These are phyloP conservation scores for Monascus purpureus DNA, from an alignment of 495 filamentous ascomycete genomes.

Conservation along the genomic window DNA sequence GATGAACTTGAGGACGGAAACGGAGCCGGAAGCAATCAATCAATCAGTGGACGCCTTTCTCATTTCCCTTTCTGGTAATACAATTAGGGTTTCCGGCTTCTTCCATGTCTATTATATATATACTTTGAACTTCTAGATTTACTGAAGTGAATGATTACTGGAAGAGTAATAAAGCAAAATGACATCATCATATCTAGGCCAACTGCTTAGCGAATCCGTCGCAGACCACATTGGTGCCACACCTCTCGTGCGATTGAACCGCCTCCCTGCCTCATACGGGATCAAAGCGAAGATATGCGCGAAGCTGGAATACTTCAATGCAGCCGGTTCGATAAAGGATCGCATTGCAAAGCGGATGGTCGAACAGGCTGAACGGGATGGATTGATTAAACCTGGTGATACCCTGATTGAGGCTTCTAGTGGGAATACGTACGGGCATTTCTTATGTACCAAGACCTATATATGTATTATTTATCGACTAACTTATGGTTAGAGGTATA, in stretches of 20 bases:
- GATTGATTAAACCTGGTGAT: conserved; percentile 79
- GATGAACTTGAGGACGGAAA: neutral
- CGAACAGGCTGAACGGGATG: conserved; percentile 67
- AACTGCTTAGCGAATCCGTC: conserved; percentile 26
- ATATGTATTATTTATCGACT: conserved; percentile 3
- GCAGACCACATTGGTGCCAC: conserved; percentile 65
- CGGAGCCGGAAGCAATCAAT: neutral
- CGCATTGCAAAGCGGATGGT: conserved; percentile 85
- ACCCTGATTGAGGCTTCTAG: conserved; percentile 85
- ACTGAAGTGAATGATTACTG: neutral
- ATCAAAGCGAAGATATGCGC: conserved; percentile 70
- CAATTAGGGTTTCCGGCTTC: neutral
- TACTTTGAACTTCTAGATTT: neutral
- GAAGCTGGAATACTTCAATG: conserved; percentile 82
- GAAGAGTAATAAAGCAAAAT: neutral
- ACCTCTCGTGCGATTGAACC: conserved; percentile 75
- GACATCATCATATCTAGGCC: conserved; percentile 1
- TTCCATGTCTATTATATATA: neutral
- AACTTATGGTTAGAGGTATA: conserved; percentile 44
- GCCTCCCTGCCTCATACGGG: conserved; percentile 63
- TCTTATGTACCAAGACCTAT: neutral
- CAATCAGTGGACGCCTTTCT: neutral
- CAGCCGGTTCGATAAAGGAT: conserved; percentile 87
- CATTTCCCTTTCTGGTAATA: neutral
- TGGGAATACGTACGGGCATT: conserved; percentile 56